phyloP scores from a whole-genome alignment of 345 rosid species.

The Populus euphratica region DNA sequence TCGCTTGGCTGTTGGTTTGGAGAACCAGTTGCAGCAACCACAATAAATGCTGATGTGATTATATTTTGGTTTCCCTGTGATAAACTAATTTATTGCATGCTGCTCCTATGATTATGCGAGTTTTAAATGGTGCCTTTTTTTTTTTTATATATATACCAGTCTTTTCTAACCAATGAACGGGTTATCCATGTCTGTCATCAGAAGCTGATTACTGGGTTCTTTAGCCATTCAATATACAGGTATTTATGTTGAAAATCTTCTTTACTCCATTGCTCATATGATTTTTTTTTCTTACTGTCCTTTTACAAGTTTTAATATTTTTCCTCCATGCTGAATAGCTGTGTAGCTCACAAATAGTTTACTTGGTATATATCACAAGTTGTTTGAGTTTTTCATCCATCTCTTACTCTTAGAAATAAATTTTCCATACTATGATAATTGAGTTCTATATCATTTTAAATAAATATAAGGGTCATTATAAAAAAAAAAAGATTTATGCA shows the following conservation, averaged over 20 bases:
- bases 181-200: slow-evolving; percentile 96
- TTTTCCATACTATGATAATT: too few relatives aligned
- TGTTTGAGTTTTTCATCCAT: too few relatives aligned
- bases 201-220: slow-evolving; percentile 60
- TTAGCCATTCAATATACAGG: slow-evolving; percentile 83
- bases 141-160: slow-evolving; percentile 38
- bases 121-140: slow-evolving; percentile 2
- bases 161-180: slow-evolving; percentile 81
- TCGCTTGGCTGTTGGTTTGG: slow-evolving; percentile 80
- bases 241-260: slow-evolving; percentile 13
- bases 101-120: slow-evolving; percentile 1
- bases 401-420: too few relatives aligned
- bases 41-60: slow-evolving; percentile 67
- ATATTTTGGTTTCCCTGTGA: neutral
- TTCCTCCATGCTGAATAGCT: too few relatives aligned
- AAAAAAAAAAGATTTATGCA: too few relatives aligned
- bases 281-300: neutral
- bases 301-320: neutral
- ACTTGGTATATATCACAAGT: too few relatives aligned
- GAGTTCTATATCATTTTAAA: too few relatives aligned
- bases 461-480: too few relatives aligned
- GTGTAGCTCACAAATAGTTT: too few relatives aligned
- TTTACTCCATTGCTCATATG: neutral
- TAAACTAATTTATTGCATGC: neutral
- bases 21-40: slow-evolving; percentile 66